Conservation (phyloP, 2,329 filamentous ascomycete species). For the Colletotrichum sp. region DNA sequence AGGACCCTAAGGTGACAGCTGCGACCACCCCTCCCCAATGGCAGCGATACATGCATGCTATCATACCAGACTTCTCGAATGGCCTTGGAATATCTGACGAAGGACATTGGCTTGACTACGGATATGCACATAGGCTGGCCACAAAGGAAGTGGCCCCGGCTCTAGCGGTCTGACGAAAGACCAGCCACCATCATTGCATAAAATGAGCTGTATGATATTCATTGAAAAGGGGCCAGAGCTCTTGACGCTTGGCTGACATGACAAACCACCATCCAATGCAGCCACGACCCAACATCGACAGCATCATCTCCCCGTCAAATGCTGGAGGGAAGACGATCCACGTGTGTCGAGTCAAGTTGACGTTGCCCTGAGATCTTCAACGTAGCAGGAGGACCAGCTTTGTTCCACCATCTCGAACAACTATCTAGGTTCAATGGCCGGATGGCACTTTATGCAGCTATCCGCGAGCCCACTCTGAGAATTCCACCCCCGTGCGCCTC, state of each 20-base stretch:
- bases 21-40: constrained; percentile 38
- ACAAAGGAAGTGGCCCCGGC: constrained; percentile 23
- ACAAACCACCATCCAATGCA: background rate
- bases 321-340: constrained; percentile 39
- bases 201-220: background rate
- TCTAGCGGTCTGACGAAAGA: constrained; percentile 25
- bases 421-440: constrained; percentile 11
- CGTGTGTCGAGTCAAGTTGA: constrained; percentile 60
- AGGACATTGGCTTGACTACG: constrained; percentile 25
- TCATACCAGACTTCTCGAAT: constrained; percentile 44
- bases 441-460: constrained; percentile 54
- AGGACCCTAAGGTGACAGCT: constrained; percentile 43
- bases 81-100: constrained; percentile 34
- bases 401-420: constrained; percentile 43
- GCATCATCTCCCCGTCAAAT: background rate
- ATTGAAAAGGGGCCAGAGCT: background rate
- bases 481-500: constrained; percentile 11
- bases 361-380: constrained; percentile 7
- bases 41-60: constrained; percentile 27
- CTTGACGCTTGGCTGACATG: background rate
- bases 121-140: constrained; percentile 40
- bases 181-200: background rate
- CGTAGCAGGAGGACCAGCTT: constrained; percentile 41
- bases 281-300: background rate
- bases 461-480: constrained; percentile 35